phyloP scores from a whole-genome alignment of 2,329 filamentous ascomycete genomes.

The Botrytis fragariae region DNA sequence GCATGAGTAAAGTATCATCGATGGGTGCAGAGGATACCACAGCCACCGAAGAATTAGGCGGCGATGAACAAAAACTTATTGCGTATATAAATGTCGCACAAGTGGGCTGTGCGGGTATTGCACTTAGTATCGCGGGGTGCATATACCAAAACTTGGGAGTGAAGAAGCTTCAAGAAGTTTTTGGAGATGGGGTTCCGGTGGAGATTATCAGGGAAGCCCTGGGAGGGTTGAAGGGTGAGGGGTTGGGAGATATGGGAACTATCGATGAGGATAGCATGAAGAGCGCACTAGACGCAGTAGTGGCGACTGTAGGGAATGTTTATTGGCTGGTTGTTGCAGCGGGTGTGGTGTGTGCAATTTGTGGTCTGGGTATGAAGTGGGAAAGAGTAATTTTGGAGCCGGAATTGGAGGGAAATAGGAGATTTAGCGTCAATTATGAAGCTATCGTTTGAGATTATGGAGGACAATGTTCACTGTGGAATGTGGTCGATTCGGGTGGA shows the following conservation, averaged over 20 bases:
- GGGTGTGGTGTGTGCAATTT: background rate
- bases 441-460: background rate
- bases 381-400: background rate
- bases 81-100: background rate
- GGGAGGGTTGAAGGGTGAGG: background rate
- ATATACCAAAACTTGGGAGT: background rate
- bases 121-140: background rate
- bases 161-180: background rate
- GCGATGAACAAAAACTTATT: background rate
- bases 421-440: background rate
- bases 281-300: background rate
- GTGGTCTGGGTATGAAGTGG: background rate
- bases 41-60: background rate
- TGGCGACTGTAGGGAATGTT: background rate
- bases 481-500: background rate
- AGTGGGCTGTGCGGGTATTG: background rate
- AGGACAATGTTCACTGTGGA: background rate
- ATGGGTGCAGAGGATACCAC: background rate
- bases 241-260: background rate
- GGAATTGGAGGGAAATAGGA: background rate
- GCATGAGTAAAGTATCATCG: background rate
- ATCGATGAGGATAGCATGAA: background rate
- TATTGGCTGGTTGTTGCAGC: background rate
- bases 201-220: background rate
- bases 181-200: background rate